Evolutionary conservation across 345 rosid genomes (phyloP).

Genomic region (Gossypium anomalum): DNA sequence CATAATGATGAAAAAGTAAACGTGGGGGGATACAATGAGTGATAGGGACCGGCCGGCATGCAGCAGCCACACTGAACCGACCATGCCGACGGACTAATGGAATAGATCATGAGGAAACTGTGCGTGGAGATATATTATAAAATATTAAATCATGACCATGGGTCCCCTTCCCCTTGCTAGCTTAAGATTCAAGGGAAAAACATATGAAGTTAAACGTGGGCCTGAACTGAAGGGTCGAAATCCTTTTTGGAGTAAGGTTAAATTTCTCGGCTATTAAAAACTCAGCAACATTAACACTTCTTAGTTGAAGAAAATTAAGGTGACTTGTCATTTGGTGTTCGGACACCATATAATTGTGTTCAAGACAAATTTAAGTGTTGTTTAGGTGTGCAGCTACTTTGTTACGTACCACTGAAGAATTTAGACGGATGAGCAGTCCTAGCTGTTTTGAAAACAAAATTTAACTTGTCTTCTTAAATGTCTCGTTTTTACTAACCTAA

Average conservation of each 20-base stretch:
- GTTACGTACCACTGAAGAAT: neutral
- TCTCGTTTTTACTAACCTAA: too few relatives aligned
- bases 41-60: neutral
- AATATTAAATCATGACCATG: neutral
- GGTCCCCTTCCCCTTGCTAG: neutral
- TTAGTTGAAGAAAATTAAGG: too few relatives aligned
- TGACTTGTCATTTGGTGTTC: too few relatives aligned
- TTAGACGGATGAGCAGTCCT: neutral
- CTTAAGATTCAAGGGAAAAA: constrained; percentile 1
- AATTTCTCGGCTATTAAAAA: too few relatives aligned
- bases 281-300: too few relatives aligned
- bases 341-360: too few relatives aligned
- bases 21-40: neutral
- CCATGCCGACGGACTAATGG: neutral
- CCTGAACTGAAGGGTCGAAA: too few relatives aligned
- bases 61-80: neutral
- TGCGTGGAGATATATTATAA: neutral
- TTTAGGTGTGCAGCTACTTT: neutral
- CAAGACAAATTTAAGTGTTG: too few relatives aligned
- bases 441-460: neutral
- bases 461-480: neutral
- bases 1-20: neutral
- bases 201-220: neutral
- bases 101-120: neutral
- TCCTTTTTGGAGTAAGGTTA: too few relatives aligned